Base-by-base conservation (phyloP, 495 filamentous ascomycete genomes). In the Annulohypoxylon bovei region DNA sequence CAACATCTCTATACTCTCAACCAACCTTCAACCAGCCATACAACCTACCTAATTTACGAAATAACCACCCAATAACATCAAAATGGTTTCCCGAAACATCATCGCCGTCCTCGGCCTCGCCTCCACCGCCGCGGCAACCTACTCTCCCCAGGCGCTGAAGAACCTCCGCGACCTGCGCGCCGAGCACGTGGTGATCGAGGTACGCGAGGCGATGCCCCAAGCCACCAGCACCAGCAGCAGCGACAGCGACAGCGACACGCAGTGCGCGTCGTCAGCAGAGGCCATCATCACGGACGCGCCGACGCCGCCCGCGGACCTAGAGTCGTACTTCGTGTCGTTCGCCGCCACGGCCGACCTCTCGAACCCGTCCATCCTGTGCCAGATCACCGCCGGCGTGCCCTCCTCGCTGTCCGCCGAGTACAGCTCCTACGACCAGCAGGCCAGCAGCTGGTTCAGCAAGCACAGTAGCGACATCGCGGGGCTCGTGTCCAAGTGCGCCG, bases 401-500 rank as follows among this genome's bases (percentile, higher is more conserved):
- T 11, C 39, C 6, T 68, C 70, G n/a, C 32, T 72, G 25, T 56
- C 54, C 11, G 20, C 60, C 8, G 65, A 25, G 6, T 68, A 55
- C 60, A 68, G 59, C 47, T 64, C 63, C 23, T 72, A 68, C 60
- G 60, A 72, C 46, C 35, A 65, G 54, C 30, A 30, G 14, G 70
- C 59, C 9, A 68, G 64, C 54, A 65, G 60, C 60, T 72, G 70
- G 70, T 30, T 65, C 55, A 52, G 1, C 60, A 28, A 60, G 60
- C 60, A 72, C 49, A 68, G 37, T 40, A 64, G 63, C 65, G 47
- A 68, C 3, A 20, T 72, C 32, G 8, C 25, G 1, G 60, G 3
- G 6, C 11, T 64, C 37, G 54, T 39, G 20, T 59, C 64, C 20
- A 20, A 55, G 46, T 72, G 70, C 40, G 47, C 7, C 14, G 58